Evolutionary conservation across 148 eudicot genomes (phyloP).

Genomic region (Amaranthus cruentus): DNA sequence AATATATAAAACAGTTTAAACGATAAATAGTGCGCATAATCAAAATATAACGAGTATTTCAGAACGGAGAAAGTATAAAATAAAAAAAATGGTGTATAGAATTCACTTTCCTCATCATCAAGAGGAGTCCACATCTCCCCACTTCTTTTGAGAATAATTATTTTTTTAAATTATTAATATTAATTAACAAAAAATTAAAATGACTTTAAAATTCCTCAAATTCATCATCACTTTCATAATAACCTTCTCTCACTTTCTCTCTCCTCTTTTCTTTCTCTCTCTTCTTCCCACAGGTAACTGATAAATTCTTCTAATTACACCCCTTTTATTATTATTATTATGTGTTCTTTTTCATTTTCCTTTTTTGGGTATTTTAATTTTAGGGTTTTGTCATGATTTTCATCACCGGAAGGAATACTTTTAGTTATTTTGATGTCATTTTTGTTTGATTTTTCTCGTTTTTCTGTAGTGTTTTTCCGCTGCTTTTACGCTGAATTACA

Average conservation of each 20-base stretch:
- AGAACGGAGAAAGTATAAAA: too few species aligned
- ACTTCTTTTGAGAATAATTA: slow-evolving; percentile 22
- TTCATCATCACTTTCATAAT: slow-evolving; percentile 27
- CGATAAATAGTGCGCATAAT: background rate
- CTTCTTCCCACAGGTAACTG: slow-evolving; percentile 25
- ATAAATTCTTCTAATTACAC: background rate
- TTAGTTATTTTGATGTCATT: background rate
- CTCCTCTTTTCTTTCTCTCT: slow-evolving; percentile 2
- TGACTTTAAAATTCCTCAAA: slow-evolving; percentile 18
- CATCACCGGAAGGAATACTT: background rate
- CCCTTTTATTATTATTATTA: background rate
- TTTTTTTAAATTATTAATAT: slow-evolving; percentile 2
- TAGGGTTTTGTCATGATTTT: slow-evolving; percentile 15
- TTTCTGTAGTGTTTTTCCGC: too few species aligned
- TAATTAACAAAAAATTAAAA: background rate
- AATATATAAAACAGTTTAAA: too few species aligned
- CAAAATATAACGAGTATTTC: background rate
- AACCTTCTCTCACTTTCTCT: background rate
- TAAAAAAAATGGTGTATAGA: too few species aligned
- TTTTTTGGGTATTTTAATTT: background rate
- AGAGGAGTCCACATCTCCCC: slow-evolving; percentile 18
- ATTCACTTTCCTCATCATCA: too few species aligned
- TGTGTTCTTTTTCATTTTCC: background rate
- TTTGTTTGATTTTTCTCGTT: background rate
- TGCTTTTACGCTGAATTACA: slow-evolving; percentile 6